Base-by-base conservation (phyloP, 2,329 filamentous ascomycete species). In the Colletotrichum sp. region DNA sequence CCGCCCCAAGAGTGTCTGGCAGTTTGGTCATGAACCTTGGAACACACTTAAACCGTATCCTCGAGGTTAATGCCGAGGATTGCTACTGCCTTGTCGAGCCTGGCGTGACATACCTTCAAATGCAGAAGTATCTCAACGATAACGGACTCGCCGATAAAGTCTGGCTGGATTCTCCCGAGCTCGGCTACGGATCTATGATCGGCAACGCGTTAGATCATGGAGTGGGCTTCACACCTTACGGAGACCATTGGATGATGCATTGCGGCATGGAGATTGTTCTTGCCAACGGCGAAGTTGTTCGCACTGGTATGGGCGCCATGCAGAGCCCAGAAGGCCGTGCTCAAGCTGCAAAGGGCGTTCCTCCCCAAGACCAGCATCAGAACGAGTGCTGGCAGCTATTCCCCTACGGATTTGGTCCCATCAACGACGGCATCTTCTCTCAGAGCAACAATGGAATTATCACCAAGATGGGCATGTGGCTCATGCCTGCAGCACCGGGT, bases 51-150 rank as follows among this genome's bases (percentile, higher is more conserved):
- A 88, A 89, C 79, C 86, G 85, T 78, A 85, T 92, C 10, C 79
- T 92, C 10, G 84, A 89, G 49, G 86, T 92, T 16, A 87, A 90
- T 78, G 85, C 84, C 1, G 86, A 89, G 18, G 86, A 86, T 57
- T 88, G 87, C 24, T 89, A 85, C 71, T 88, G 85, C 57, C 81
- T 92, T 1, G 85, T 92, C 6, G 90, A 92, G 79, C 90, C 90
- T 0, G 90, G 90, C 1, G 90, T 92, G 0, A 88, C 89, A 0
- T 91, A 87, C 78, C 86, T 87, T 71, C 85, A 86, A 32, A 82
- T 92, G 9, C 85, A 91, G 76, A 85, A 90, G n/a, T 85, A 88
- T 68, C 80, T 90, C n/a, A 81, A 85, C 76, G 81, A 84, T 79
- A 81, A 84, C 67, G 84, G 84, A 26, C 79, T 89, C 7, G 80